phyloP scores from a whole-genome alignment of 495 filamentous ascomycete species.

The Aspergillus biplanus region DNA sequence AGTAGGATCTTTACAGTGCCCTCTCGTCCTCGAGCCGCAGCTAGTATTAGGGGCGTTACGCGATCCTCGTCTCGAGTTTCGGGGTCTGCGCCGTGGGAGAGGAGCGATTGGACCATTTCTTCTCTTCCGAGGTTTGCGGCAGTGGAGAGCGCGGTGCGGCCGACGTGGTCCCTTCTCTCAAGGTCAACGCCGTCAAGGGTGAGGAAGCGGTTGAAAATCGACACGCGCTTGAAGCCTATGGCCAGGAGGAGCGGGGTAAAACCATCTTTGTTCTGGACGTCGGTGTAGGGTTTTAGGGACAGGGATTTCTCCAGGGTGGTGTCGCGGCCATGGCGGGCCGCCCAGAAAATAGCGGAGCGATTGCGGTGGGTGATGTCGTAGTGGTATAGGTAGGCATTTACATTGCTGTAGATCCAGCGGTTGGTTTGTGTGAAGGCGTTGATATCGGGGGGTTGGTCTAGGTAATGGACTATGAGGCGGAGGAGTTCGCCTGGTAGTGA shows the following conservation, averaged over 20 bases:
- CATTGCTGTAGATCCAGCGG: not conserved
- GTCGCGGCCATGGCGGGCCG: not conserved
- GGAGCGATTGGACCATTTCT: not conserved
- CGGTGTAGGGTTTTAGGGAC: not conserved
- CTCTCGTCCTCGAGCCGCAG: not conserved
- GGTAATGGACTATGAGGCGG: not conserved
- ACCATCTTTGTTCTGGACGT: not conserved
- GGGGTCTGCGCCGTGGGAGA: not conserved
- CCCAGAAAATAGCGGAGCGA: not conserved
- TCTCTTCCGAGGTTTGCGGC: not conserved
- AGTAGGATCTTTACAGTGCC: not conserved
- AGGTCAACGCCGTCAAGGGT: not conserved
- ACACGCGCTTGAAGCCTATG: not conserved
- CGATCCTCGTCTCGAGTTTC: not conserved
- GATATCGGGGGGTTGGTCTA: not conserved
- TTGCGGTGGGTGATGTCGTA: not conserved
- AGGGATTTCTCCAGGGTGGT: not conserved
- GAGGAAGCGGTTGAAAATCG: not conserved
- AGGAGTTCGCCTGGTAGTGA: not conserved
- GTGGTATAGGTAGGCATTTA: not conserved
- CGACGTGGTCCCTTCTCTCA: not conserved
- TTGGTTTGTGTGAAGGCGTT: not conserved
- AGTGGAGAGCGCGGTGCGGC: not conserved
- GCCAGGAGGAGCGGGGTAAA: not conserved
- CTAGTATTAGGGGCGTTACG: not conserved